Evolutionary conservation across 78 protist genomes (phyloP), one percentile per base, ranked within the genome.

Genomic region (Carpediemonas membranifera): DNA sequence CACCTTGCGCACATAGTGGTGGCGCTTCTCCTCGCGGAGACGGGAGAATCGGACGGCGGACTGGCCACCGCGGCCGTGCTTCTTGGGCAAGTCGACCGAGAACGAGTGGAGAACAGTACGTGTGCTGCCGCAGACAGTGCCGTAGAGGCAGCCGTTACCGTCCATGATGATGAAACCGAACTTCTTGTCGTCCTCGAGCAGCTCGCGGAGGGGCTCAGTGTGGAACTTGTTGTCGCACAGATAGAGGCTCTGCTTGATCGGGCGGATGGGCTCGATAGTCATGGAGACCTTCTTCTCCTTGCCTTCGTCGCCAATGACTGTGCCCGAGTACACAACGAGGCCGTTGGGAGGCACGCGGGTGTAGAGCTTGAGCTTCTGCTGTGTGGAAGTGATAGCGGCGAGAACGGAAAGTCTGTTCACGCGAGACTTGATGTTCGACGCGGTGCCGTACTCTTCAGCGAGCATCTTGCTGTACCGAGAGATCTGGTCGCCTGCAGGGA

Each of bases 11-110:
- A 93, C 90, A 73, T 93, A 96, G 82, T 94, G 91, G 79, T 87
- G 95, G 9, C 99, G 89, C 74, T 88, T 89, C 74, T 94, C 99
- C 55, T 85, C 50, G 35, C 99, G 95, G 25, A 96, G 74, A 72
- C 98, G 94, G 55, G 95, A 94, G 53, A 96, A 96, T 79, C 99
- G 98, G 27, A 87, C 78, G 27, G 98, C 90, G 0, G 98, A 94
- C 88, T 94, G 98, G 47, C 97, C 98, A 60, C 97, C 97, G 7
- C 96, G 77, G 33, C 98, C 96, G 83, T 96, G 99, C 85, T 97
- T 97, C 92, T 94, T 95, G 34, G 99, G 99, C 19, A 97, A 86
- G 27, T 97, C 98, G 41, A 95, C 99, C 7, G 90, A 44, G 80
- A 94, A 84, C 69, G 85, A 90, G 59, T 87, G 93, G n/a, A 97